Evolutionary conservation across 768 basidiomycete species (phyloP), one percentile per base, ranked within the genome.

Genomic region (Hysterangium stoloniferum): DNA sequence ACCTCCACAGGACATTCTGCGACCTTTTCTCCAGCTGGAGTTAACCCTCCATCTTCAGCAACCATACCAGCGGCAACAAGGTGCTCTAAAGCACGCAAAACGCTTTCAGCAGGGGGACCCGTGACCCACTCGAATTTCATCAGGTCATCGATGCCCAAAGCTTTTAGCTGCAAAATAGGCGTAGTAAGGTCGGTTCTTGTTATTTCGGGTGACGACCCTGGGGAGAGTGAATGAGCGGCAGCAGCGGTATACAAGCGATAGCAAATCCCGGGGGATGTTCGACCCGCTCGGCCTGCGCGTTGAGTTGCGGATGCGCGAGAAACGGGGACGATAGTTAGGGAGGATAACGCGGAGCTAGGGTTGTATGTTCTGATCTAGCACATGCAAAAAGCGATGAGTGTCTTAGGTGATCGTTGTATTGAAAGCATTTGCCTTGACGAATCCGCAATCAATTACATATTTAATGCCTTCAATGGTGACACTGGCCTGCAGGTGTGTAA

Each of bases 51-150:
- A 55, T 87, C 82, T 43, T 84, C 80, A 31, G 84, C 87, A 6
- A 97, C 71, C 77, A 96, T 92, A 9, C 86, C 87, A 20, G 90
- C 73, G 20, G 80, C 76, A 36, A 79, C 78, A 27, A 98, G 70
- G 31, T 83, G 82, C 62, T 97, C 95, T 37, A 98, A 66, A 15
- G 92, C 92, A 33, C 92, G 73, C 37, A 93, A 67, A 29, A 97
- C 77, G 58, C 82, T 85, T 62, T 90, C 87, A 9, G 85, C 82
- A 2, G 92, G 89, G 29, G 96, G 96, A 0, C 82, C 71, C 27
- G 85, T 84, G 28, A 98, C 79, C 86, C 93, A 99, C 61, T 98
- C 93, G 62, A 98, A 95, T 61, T 87, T 88, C 78, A 96, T 85
- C 12, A 98, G 65, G 65, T 99, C 91, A 57, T 98, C 86, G 38